Percentiles rank a stretch among this genome's conserved stretches.
Evolutionary conservation across 768 basidiomycete genomes (phyloP).

Genomic region (Podaxis sp.): DNA sequence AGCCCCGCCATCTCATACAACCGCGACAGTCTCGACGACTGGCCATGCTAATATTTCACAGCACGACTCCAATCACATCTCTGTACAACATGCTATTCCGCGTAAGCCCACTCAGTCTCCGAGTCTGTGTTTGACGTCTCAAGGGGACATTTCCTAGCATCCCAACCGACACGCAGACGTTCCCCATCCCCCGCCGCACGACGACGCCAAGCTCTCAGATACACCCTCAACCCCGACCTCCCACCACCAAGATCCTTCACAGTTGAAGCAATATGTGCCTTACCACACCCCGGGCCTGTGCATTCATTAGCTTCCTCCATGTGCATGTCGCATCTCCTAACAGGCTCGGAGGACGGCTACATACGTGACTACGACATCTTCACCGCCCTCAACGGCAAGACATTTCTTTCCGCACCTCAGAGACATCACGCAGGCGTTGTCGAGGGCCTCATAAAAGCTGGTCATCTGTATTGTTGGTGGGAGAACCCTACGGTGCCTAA

Average conservation of each 20-base stretch:
- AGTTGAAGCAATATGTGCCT: conserved; percentile 87
- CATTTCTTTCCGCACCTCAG: conserved; percentile 83
- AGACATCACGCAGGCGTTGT: conserved; percentile 86
- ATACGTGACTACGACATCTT: conserved; percentile 93
- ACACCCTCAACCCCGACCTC: conserved; percentile 1
- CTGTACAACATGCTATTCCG: background rate
- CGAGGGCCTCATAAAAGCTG: conserved; percentile 88
- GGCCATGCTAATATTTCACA: conserved; percentile 4
- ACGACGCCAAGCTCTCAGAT: conserved; percentile 34
- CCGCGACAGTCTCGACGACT: conserved; percentile 2
- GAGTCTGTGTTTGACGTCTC: background rate
- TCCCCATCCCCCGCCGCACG: conserved; percentile 30
- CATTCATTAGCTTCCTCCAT: conserved; percentile 83
- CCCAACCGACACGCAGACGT: conserved; percentile 21
- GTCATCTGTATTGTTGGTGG: conserved; percentile 88
- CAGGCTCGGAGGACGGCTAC: conserved; percentile 92
- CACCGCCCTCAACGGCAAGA: conserved; percentile 81
- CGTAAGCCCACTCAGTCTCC: conserved; percentile 4
- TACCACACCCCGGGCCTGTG: conserved; percentile 85
- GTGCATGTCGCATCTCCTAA: conserved; percentile 85
- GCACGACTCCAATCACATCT: background rate
- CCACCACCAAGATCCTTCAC: conserved; percentile 59
- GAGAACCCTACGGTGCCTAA: conserved; percentile 55
- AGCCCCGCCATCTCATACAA: conserved; percentile 6
- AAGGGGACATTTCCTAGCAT: conserved; percentile 7